Conservation (phyloP, 2,329 filamentous ascomycete species). For the Capronia epimyces region DNA sequence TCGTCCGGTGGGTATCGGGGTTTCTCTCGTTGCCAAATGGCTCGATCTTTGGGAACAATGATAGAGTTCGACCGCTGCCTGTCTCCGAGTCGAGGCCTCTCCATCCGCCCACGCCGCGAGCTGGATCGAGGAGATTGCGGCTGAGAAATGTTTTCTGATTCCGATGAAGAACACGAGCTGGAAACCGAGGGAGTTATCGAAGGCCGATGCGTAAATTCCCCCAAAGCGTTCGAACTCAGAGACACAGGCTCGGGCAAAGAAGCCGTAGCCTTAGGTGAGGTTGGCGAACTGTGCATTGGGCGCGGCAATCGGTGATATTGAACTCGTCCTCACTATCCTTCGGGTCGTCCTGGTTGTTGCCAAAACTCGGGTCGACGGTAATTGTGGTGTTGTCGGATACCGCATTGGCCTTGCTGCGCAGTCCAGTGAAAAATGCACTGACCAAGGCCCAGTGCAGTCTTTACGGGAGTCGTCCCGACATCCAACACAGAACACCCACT, state of each 20-base stretch:
- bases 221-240: slow-evolving; percentile 9
- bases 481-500: slow-evolving; percentile 7
- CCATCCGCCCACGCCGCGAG: slow-evolving; percentile 39
- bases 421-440: slow-evolving; percentile 10
- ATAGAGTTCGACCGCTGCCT: slow-evolving; percentile 78
- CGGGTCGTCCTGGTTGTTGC: slow-evolving; percentile 11
- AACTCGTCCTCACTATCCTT: not conserved
- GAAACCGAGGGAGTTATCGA: slow-evolving; percentile 25
- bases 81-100: slow-evolving; percentile 63
- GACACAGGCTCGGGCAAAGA: slow-evolving; percentile 12
- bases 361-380: slow-evolving; percentile 11
- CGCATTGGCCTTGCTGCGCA: slow-evolving; percentile 17
- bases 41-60: slow-evolving; percentile 71
- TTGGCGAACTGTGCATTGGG: slow-evolving; percentile 14
- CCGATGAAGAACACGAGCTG: slow-evolving; percentile 40
- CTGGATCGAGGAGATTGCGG: slow-evolving; percentile 50
- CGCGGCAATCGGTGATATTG: not conserved
- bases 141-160: slow-evolving; percentile 44
- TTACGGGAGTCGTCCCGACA: slow-evolving; percentile 7
- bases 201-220: slow-evolving; percentile 5
- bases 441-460: slow-evolving; percentile 13
- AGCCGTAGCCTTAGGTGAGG: slow-evolving; percentile 21
- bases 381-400: slow-evolving; percentile 15
- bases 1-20: slow-evolving; percentile 78
- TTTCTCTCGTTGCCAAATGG: slow-evolving; percentile 65